Conservation (phyloP, 2,329 filamentous ascomycete species). For the Pyricularia pennisetigena region DNA sequence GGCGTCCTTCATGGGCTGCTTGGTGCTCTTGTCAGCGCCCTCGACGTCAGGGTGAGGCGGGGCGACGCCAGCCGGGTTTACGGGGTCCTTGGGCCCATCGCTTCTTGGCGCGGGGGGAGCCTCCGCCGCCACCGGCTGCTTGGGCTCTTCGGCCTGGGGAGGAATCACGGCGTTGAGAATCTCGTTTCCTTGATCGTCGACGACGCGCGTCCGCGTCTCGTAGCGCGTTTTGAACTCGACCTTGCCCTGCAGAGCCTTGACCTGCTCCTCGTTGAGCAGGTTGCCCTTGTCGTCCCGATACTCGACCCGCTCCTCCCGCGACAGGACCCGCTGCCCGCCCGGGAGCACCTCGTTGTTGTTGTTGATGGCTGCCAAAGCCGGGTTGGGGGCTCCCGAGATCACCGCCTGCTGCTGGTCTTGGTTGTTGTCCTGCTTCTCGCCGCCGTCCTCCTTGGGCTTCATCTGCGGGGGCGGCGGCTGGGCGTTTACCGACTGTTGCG, state of each 20-base stretch:
- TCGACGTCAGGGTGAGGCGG: slow-evolving; percentile 53
- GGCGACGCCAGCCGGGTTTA: slow-evolving; percentile 28
- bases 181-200: slow-evolving; percentile 74
- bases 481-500: slow-evolving; percentile 11
- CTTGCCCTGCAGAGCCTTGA: slow-evolving; percentile 77
- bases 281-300: slow-evolving; percentile 95
- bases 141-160: slow-evolving; percentile 17
- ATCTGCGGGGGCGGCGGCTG: slow-evolving; percentile 8
- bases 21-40: slow-evolving; percentile 49
- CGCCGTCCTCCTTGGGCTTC: slow-evolving; percentile 4
- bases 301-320: slow-evolving; percentile 73
- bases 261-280: slow-evolving; percentile 72
- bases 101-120: slow-evolving; percentile 14
- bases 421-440: slow-evolving; percentile 5
- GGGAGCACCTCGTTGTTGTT: not conserved
- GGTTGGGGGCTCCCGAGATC: slow-evolving; percentile 39
- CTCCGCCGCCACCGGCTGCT: not conserved
- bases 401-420: slow-evolving; percentile 15
- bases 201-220: slow-evolving; percentile 81
- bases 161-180: slow-evolving; percentile 29
- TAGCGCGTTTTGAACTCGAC: slow-evolving; percentile 94
- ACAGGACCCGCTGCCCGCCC: slow-evolving; percentile 33
- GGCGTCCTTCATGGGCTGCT: slow-evolving; percentile 10
- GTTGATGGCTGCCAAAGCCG: slow-evolving; percentile 14
- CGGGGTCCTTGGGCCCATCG: slow-evolving; percentile 1